phyloP scores from a whole-genome alignment of 2,329 filamentous ascomycete species.

The Drechmeria coniospora region DNA sequence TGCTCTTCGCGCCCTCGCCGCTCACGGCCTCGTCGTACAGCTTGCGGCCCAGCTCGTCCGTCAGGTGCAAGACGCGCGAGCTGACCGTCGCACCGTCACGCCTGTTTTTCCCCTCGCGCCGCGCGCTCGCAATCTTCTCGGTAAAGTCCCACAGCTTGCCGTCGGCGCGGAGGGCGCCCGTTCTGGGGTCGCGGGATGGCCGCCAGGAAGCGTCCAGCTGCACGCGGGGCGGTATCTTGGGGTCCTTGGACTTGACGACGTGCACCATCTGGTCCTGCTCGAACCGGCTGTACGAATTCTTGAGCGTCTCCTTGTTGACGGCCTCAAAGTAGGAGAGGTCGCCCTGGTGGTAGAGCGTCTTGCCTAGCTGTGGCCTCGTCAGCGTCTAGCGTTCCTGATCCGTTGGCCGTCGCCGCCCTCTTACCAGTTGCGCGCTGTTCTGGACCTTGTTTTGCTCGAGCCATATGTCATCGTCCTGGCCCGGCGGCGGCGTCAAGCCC shows the following conservation, averaged over 20 bases:
- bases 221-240: constrained; percentile 45
- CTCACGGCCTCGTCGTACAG: constrained; percentile 47
- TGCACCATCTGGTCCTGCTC: constrained; percentile 81
- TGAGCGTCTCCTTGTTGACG: constrained; percentile 94
- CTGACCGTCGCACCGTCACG: constrained; percentile 85
- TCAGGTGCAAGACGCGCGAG: constrained; percentile 61
- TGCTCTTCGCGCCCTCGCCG: constrained; percentile 19
- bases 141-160: constrained; percentile 86
- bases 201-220: constrained; percentile 62
- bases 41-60: constrained; percentile 54
- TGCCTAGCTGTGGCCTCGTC: constrained; percentile 49
- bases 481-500: constrained; percentile 61
- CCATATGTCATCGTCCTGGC: constrained; percentile 52
- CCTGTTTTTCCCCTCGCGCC: constrained; percentile 88
- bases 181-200: constrained; percentile 46
- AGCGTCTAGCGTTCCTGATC: neutral
- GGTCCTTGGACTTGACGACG: constrained; percentile 52
- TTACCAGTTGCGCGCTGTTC: constrained; percentile 63
- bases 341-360: constrained; percentile 94
- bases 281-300: constrained; percentile 79
- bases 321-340: constrained; percentile 96
- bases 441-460: constrained; percentile 65
- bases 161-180: constrained; percentile 46
- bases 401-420: constrained; percentile 11
- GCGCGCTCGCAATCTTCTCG: constrained; percentile 66